Evolutionary conservation across 805 yeast genomes (phyloP).

Genomic region (Dipodascus albidus): DNA sequence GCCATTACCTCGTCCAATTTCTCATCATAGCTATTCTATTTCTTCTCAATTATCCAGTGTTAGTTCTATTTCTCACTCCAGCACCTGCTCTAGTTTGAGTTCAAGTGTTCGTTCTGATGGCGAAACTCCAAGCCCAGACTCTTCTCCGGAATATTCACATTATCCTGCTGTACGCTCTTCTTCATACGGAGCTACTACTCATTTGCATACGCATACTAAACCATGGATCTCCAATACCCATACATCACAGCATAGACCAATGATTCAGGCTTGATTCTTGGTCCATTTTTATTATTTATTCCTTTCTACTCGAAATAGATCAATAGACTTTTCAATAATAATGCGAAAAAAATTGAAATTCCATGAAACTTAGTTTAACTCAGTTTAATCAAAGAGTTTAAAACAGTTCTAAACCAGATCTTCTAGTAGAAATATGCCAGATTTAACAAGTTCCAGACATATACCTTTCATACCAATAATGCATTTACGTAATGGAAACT

Average conservation of each 20-base stretch:
- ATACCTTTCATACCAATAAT: too few species aligned
- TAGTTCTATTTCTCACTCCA: not conserved
- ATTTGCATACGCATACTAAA: not conserved
- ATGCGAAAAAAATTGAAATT: not conserved
- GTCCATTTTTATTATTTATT: too few species aligned
- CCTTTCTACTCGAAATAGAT: not conserved
- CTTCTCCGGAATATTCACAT: not conserved
- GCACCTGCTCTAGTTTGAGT: not conserved
- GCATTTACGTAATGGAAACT: too few species aligned
- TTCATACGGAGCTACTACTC: not conserved
- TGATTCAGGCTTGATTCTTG: not conserved
- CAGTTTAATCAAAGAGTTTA: not conserved
- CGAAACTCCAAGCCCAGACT: not conserved
- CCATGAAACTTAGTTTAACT: not conserved
- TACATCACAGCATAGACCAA: not conserved
- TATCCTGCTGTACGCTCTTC: not conserved
- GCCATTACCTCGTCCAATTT: not conserved
- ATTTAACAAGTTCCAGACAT: too few species aligned
- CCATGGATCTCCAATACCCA: not conserved
- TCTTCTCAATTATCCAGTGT: not conserved
- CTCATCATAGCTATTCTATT: not conserved
- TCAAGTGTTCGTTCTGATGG: not conserved
- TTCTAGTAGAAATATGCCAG: too few species aligned
- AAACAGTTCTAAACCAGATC: not conserved
- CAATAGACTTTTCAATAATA: not conserved